phyloP scores from a whole-genome alignment of 345 rosid genomes.

The Corchorus capsularis region DNA sequence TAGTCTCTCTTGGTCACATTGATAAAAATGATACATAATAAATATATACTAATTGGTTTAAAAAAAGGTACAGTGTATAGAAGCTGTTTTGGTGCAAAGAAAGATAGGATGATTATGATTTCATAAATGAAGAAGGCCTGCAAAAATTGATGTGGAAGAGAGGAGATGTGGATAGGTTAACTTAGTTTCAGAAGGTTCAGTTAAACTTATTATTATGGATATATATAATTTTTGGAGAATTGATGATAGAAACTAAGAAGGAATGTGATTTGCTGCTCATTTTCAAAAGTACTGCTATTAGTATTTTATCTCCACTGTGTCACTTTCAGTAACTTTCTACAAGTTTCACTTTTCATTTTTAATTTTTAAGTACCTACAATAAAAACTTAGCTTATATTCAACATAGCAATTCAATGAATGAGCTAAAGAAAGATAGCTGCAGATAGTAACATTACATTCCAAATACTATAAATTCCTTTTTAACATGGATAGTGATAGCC shows the following conservation, averaged over 20 bases:
- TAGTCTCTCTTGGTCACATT: no score
- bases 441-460: not conserved
- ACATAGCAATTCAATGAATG: not conserved
- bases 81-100: no score
- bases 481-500: constrained; percentile 2
- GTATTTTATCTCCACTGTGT: not conserved
- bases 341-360: not conserved
- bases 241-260: not conserved
- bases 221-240: not conserved
- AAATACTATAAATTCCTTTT: no score
- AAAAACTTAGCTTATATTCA: not conserved
- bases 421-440: not conserved
- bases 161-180: no score
- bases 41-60: no score
- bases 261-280: no score
- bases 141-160: not conserved
- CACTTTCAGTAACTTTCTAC: constrained; percentile 22
- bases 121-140: not conserved
- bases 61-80: no score
- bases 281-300: not conserved
- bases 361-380: not conserved
- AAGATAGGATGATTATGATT: not conserved
- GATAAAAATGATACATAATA: no score
- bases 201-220: no score
- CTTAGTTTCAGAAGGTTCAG: no score